Evolutionary conservation across 176 grass and related monocot genomes (phyloP).

Genomic region (Ananas comosus): DNA sequence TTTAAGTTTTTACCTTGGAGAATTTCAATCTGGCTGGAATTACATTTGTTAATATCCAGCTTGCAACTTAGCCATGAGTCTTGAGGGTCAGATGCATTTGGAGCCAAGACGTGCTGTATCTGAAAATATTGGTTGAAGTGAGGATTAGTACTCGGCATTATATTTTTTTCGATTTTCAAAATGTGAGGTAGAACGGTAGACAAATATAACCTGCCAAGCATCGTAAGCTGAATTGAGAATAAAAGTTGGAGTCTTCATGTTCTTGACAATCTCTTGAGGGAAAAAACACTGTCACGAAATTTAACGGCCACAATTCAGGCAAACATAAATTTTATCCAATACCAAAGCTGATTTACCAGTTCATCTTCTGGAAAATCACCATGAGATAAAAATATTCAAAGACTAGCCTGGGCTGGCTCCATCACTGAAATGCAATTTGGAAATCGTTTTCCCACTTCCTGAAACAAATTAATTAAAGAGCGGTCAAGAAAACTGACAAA

Average conservation of each 20-base stretch:
- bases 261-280: conserved; percentile 61
- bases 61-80: conserved; percentile 39
- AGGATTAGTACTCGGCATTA: too few relatives aligned
- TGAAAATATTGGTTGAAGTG: conserved; percentile 26
- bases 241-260: conserved; percentile 51
- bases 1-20: conserved; percentile 31
- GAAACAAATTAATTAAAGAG: neutral
- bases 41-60: conserved; percentile 25
- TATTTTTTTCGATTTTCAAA: neutral
- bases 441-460: conserved; percentile 25
- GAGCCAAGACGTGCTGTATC: conserved; percentile 63
- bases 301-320: conserved; percentile 7
- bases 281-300: conserved; percentile 59
- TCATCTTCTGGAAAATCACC: conserved; percentile 7
- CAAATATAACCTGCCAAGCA: conserved; percentile 59
- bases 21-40: conserved; percentile 37
- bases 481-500: neutral
- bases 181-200: neutral
- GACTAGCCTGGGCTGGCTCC: conserved; percentile 26
- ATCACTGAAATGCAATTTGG: conserved; percentile 10
- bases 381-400: conserved; percentile 1
- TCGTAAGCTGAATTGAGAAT: conserved; percentile 83
- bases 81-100: conserved; percentile 17
- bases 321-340: neutral
- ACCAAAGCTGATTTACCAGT: neutral